phyloP scores from a whole-genome alignment of 2,329 filamentous ascomycete species.

The Cladophialophora bantiana region DNA sequence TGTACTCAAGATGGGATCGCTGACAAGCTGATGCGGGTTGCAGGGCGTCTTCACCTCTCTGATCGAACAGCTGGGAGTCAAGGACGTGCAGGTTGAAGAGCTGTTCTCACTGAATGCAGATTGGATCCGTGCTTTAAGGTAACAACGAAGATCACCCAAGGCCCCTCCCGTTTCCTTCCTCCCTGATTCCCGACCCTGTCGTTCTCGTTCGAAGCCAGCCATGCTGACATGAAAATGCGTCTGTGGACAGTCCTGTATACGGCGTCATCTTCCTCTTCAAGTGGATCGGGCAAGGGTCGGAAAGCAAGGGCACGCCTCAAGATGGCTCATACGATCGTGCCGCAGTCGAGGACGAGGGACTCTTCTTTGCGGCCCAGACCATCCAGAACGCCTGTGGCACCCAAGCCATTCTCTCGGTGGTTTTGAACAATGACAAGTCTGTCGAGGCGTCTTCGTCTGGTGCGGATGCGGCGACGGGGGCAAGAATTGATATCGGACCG shows the following conservation, averaged over 20 bases:
- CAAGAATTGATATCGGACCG: slow-evolving; percentile 71
- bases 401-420: slow-evolving; percentile 88
- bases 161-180: slow-evolving; percentile 6
- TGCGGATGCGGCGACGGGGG: slow-evolving; percentile 23
- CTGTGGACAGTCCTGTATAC: slow-evolving; percentile 71
- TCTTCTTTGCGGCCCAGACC: slow-evolving; percentile 93
- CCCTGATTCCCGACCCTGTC: slow-evolving; percentile 2
- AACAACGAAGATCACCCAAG: slow-evolving; percentile 36
- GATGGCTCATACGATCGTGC: slow-evolving; percentile 82
- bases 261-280: slow-evolving; percentile 99
- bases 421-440: slow-evolving; percentile 78
- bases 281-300: slow-evolving; percentile 67
- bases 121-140: slow-evolving; percentile 54
- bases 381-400: slow-evolving; percentile 99
- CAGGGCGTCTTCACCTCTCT: slow-evolving; percentile 97
- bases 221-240: slow-evolving; percentile 20
- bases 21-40: slow-evolving; percentile 7
- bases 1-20: slow-evolving; percentile 3
- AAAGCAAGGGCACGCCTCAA: slow-evolving; percentile 70
- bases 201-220: neutral
- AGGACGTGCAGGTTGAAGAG: slow-evolving; percentile 96
- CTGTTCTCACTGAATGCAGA: slow-evolving; percentile 86
- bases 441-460: slow-evolving; percentile 41
- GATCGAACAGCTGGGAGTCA: slow-evolving; percentile 88
- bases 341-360: slow-evolving; percentile 66